Evolutionary conservation across 2,329 filamentous ascomycete species (phyloP).

Genomic region (Colletotrichum sp.): DNA sequence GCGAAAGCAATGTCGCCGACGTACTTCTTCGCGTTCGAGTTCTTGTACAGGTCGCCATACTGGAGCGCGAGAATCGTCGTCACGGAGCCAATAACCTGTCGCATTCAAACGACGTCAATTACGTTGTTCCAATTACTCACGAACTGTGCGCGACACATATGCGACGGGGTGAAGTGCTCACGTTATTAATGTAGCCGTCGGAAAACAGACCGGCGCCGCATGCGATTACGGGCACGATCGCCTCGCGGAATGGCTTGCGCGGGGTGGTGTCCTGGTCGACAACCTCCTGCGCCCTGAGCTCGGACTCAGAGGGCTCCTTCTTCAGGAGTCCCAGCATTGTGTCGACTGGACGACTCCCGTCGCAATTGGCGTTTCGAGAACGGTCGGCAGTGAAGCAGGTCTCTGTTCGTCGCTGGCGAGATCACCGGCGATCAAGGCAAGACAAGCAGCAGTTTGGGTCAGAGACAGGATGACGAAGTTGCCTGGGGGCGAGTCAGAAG

Average conservation of each 20-base stretch:
- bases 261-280: background rate
- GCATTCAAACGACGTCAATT: background rate
- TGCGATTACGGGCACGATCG: slow-evolving; percentile 73
- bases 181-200: slow-evolving; percentile 91
- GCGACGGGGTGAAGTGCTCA: slow-evolving; percentile 37
- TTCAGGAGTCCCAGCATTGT: background rate
- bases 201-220: slow-evolving; percentile 91
- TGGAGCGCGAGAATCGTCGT: slow-evolving; percentile 74
- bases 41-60: slow-evolving; percentile 73
- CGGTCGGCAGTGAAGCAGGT: background rate
- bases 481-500: background rate
- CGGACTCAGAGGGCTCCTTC: slow-evolving; percentile 3
- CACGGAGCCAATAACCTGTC: slow-evolving; percentile 83
- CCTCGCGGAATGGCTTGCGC: slow-evolving; percentile 5
- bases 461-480: background rate
- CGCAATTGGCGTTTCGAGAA: background rate
- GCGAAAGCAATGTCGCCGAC: slow-evolving; percentile 85
- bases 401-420: background rate
- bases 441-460: background rate
- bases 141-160: rapidly evolving
- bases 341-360: background rate
- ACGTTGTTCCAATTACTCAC: background rate
- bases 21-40: slow-evolving; percentile 73
- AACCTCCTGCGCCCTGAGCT: background rate
- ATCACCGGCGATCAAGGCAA: background rate